A percentile compares a stretch with the other conserved stretches of the same genome.
Evolutionary conservation across 305 asterid species (phyloP).

Genomic region (Fraxinus nigra): DNA sequence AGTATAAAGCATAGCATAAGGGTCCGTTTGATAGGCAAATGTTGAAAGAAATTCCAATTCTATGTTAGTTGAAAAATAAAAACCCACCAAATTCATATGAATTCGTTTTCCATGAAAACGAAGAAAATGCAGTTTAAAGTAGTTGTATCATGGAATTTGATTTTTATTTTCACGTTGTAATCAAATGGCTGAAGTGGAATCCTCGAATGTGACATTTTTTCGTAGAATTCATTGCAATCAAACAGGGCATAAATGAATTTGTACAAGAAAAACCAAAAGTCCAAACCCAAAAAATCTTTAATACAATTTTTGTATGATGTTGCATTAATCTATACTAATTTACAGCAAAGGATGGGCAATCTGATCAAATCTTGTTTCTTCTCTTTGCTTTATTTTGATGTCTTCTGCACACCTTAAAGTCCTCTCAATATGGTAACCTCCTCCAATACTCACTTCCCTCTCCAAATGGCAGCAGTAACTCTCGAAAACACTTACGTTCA

Average conservation of each 20-base stretch:
- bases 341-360: conserved; percentile 54
- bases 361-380: conserved; percentile 43
- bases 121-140: too few species aligned
- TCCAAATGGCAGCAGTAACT: conserved; percentile 91
- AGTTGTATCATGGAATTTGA: too few species aligned
- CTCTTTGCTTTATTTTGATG: conserved; percentile 58
- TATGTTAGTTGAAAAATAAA: too few species aligned
- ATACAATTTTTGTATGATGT: neutral
- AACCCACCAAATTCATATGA: too few species aligned
- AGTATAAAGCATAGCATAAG: neutral
- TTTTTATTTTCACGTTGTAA: too few species aligned
- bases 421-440: conserved; percentile 90
- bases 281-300: conserved; percentile 18
- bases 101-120: too few species aligned
- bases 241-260: neutral
- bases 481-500: conserved; percentile 84
- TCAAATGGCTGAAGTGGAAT: too few species aligned
- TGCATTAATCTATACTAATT: neutral
- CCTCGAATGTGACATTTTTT: too few species aligned
- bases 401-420: conserved; percentile 84
- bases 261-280: neutral
- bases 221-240: too few species aligned
- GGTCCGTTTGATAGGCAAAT: too few species aligned
- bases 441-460: conserved; percentile 90
- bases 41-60: too few species aligned